Percentiles rank a stretch among this genome's conserved stretches.
Evolutionary conservation across 2,329 filamentous ascomycete species (phyloP).

Genomic region (Hirsutella rhossiliensis): DNA sequence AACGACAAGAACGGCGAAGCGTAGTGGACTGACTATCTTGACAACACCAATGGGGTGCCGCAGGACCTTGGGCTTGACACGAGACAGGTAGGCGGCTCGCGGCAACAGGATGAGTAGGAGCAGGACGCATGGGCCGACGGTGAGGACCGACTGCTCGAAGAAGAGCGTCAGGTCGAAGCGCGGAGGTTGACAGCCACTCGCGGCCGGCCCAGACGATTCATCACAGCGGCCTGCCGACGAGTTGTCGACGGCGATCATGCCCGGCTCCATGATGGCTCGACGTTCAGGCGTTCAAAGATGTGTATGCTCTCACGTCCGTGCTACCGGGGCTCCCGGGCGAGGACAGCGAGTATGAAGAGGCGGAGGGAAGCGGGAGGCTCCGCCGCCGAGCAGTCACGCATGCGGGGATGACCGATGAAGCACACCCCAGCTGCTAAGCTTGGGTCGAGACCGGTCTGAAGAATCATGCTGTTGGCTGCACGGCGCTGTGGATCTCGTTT

Average conservation of each 20-base stretch:
- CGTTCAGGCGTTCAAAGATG: background rate
- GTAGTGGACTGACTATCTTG: background rate
- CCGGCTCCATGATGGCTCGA: too few relatives aligned
- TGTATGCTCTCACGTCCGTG: too few relatives aligned
- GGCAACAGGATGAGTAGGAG: slow-evolving; percentile 1
- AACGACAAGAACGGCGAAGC: background rate
- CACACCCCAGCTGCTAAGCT: too few relatives aligned
- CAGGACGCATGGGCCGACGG: background rate
- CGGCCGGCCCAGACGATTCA: background rate
- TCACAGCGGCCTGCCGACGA: background rate
- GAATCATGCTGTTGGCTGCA: too few relatives aligned
- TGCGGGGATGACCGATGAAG: too few relatives aligned
- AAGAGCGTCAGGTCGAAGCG: background rate
- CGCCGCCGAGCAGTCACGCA: too few relatives aligned
- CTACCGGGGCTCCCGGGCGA: too few relatives aligned
- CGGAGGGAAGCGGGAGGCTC: too few relatives aligned
- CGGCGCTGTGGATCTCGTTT: too few relatives aligned
- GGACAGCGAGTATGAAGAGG: too few relatives aligned
- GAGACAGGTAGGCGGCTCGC: background rate
- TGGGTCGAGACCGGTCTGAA: too few relatives aligned
- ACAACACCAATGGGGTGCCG: background rate
- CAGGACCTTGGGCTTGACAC: background rate
- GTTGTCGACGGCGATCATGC: too few relatives aligned
- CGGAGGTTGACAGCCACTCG: background rate
- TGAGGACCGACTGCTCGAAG: background rate